A percentile compares a stretch with the other conserved stretches of the same genome.
Evolutionary conservation across 768 basidiomycete species (phyloP).

Genomic region (Boletales sp.): DNA sequence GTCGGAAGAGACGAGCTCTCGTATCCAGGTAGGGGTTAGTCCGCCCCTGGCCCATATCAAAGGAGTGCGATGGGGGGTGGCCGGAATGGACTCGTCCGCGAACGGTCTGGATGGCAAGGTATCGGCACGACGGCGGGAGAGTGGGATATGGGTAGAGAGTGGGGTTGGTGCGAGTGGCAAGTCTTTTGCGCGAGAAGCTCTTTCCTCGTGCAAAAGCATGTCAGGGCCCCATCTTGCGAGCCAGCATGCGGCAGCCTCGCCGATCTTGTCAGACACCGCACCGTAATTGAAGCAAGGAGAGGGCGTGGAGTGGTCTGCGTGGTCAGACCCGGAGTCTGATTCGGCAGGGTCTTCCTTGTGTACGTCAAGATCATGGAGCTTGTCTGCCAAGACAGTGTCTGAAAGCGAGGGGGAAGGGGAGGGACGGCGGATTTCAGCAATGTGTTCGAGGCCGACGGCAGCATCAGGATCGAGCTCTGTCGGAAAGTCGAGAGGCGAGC

Average conservation of each 20-base stretch:
- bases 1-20: constrained; percentile 72
- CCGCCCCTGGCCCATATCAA: constrained; percentile 75
- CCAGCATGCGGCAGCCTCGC: constrained; percentile 88
- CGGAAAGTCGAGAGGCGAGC: constrained; percentile 52
- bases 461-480: constrained; percentile 48
- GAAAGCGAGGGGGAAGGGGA: constrained; percentile 21
- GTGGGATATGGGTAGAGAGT: constrained; percentile 9
- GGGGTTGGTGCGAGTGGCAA: constrained; percentile 14
- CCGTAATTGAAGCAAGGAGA: constrained; percentile 69
- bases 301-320: constrained; percentile 11
- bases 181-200: constrained; percentile 15
- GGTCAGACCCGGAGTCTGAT: constrained; percentile 29
- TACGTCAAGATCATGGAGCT: constrained; percentile 29
- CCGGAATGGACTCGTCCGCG: constrained; percentile 9
- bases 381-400: constrained; percentile 26
- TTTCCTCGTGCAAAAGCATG: constrained; percentile 64
- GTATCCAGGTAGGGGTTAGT: constrained; percentile 67
- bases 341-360: constrained; percentile 37
- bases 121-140: constrained; percentile 27
- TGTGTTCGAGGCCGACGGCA: constrained; percentile 66
- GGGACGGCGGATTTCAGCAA: constrained; percentile 51
- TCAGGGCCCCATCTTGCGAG: constrained; percentile 82
- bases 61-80: constrained; percentile 34
- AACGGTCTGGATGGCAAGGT: constrained; percentile 26
- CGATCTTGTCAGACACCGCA: constrained; percentile 87